Evolutionary conservation across 2,329 filamentous ascomycete genomes (phyloP).

Genomic region (Eutypella sp.): DNA sequence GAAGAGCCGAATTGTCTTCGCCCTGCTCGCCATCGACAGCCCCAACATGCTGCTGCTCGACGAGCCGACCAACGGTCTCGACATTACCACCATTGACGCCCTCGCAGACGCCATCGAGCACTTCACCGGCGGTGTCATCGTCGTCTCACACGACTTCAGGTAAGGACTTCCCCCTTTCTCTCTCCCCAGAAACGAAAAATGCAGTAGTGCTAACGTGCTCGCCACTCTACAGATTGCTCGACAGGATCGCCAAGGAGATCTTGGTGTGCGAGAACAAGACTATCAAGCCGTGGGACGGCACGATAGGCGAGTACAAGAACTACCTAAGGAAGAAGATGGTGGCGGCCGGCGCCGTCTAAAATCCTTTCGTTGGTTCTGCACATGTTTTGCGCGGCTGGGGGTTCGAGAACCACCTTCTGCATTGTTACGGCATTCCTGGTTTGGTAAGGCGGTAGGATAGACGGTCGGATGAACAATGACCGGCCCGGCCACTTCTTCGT

Average conservation of each 20-base stretch:
- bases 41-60: constrained; percentile 98
- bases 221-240: constrained; percentile 76
- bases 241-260: constrained; percentile 99
- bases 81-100: constrained; percentile 97
- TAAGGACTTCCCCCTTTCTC: no score
- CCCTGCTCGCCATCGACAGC: constrained; percentile 85
- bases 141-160: constrained; percentile 99
- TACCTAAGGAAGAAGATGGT: constrained; percentile 99
- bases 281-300: constrained; percentile 81
- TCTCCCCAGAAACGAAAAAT: no score
- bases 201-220: constrained; percentile 14
- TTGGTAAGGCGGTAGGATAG: no score
- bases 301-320: constrained; percentile 95
- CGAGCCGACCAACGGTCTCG: constrained; percentile 98
- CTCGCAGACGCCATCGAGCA: constrained; percentile 96
- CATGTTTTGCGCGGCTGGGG: no score
- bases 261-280: constrained; percentile 99
- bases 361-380: no score
- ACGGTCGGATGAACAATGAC: no score
- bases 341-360: constrained; percentile 76
- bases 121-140: constrained; percentile 92
- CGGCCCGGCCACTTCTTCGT: no score
- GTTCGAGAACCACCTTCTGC: no score
- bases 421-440: no score
- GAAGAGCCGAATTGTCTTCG: constrained; percentile 97